These are phyloP conservation scores for Hyaloscypha hepaticicola DNA, from an alignment of 495 filamentous ascomycete species.

Conservation along the genomic window DNA sequence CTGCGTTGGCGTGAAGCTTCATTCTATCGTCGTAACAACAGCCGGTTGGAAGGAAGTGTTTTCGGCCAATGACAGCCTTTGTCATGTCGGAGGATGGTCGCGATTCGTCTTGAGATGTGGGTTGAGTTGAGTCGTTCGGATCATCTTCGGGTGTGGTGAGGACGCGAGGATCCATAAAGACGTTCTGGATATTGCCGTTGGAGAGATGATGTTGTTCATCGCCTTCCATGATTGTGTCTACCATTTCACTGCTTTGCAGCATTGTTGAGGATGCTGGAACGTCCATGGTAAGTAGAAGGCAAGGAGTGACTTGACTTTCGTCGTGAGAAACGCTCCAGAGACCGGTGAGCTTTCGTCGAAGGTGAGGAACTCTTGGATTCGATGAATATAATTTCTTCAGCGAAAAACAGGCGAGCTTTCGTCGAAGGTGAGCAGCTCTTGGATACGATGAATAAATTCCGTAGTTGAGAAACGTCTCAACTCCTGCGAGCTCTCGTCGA, in stretches of 20 bases:
- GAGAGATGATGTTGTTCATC: not conserved
- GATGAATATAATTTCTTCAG: no score
- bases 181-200: slow-evolving; percentile 23
- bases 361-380: no score
- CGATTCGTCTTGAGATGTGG: slow-evolving; percentile 7
- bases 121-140: slow-evolving; percentile 6
- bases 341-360: no score
- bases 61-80: not conserved
- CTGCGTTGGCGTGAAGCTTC: slow-evolving; percentile 84
- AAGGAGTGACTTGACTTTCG: not conserved
- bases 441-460: no score
- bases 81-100: not conserved
- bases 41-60: slow-evolving; percentile 59
- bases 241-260: slow-evolving; percentile 20
- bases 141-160: slow-evolving; percentile 12
- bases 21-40: slow-evolving; percentile 90
- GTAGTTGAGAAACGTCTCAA: no score
- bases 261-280: slow-evolving; percentile 4
- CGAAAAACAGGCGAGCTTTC: no score
- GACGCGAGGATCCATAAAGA: slow-evolving; percentile 27
- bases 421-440: no score
- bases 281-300: slow-evolving; percentile 5
- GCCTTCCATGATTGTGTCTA: slow-evolving; percentile 23
- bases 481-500: no score
- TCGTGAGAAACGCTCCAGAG: no score